phyloP scores from a whole-genome alignment of 2,329 filamentous ascomycete genomes.

The Epichloe brachyelytri region DNA sequence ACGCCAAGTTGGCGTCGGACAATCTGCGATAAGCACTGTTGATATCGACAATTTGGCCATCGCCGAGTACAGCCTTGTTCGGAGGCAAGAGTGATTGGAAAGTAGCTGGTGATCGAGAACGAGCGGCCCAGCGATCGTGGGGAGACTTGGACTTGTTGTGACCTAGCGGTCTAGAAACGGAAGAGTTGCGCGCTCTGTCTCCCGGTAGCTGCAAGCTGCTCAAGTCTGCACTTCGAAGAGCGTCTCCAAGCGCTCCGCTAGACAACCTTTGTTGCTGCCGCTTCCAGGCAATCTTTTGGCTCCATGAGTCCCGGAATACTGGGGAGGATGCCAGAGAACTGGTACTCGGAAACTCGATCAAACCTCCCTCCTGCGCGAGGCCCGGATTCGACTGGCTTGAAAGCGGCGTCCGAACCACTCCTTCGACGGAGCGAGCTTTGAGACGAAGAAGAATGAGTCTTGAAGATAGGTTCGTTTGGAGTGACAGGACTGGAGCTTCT shows the following conservation, averaged over 20 bases:
- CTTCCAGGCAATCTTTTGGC: slow-evolving; percentile 24
- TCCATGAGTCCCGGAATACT: slow-evolving; percentile 2
- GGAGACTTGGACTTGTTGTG: slow-evolving; percentile 40
- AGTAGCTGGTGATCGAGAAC: slow-evolving; percentile 25
- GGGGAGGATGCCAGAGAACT: slow-evolving; percentile 41
- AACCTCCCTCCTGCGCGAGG: slow-evolving; percentile 16
- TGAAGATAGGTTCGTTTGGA: slow-evolving; percentile 14
- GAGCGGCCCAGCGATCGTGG: slow-evolving; percentile 29
- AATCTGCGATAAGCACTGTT: slow-evolving; percentile 56
- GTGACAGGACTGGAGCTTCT: slow-evolving; percentile 23
- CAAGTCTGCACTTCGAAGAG: slow-evolving; percentile 39
- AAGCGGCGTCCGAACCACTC: slow-evolving; percentile 42
- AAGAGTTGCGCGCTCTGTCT: slow-evolving; percentile 29
- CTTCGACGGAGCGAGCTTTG: slow-evolving; percentile 25
- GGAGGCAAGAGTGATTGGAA: slow-evolving; percentile 15
- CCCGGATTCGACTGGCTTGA: slow-evolving; percentile 34
- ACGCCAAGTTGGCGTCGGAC: slow-evolving; percentile 57
- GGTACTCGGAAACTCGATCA: slow-evolving; percentile 42
- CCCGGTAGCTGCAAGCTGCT: slow-evolving; percentile 36
- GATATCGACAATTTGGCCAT: slow-evolving; percentile 52
- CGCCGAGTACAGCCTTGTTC: slow-evolving; percentile 38
- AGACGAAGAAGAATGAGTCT: slow-evolving; percentile 10
- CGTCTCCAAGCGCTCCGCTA: slow-evolving; percentile 34
- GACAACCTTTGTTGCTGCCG: slow-evolving; percentile 21
- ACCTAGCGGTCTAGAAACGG: slow-evolving; percentile 19